Evolutionary conservation across 208 protist species (phyloP).

Genomic region (Acanthamoeba triangularis): DNA sequence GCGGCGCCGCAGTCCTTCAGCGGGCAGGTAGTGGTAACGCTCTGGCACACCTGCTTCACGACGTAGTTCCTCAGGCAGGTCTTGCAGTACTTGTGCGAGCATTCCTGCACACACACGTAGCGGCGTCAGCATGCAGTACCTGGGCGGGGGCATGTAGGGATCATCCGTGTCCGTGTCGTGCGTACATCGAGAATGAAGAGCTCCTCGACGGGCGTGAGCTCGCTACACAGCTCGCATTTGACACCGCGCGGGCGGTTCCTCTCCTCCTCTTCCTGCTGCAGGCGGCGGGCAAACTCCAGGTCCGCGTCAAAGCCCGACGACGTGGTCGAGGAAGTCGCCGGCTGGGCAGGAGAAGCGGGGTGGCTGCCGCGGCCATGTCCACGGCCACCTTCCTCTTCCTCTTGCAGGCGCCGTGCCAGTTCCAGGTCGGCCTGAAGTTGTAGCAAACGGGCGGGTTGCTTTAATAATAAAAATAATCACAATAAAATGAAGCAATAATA

Average conservation of each 20-base stretch:
- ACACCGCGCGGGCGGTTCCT: slow-evolving; percentile 15
- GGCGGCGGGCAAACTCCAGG: slow-evolving; percentile 46
- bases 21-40: slow-evolving; percentile 60
- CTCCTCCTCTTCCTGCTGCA: slow-evolving; percentile 70
- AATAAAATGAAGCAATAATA: neutral
- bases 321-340: neutral
- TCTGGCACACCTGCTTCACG: slow-evolving; percentile 21
- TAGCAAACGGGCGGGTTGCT: neutral
- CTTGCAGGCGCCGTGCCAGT: slow-evolving; percentile 29
- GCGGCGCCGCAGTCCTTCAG: slow-evolving; percentile 41
- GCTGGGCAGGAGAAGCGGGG: neutral
- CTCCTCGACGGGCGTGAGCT: slow-evolving; percentile 31
- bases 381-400: slow-evolving; percentile 37
- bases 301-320: neutral
- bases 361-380: neutral
- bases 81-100: slow-evolving; percentile 78
- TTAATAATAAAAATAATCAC: neutral
- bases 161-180: neutral
- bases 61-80: slow-evolving; percentile 68
- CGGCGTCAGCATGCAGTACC: neutral
- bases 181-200: slow-evolving; percentile 62
- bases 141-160: neutral
- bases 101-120: slow-evolving; percentile 32
- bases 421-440: slow-evolving; percentile 6
- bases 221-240: slow-evolving; percentile 29